Conservation (phyloP, 108 stramenopile genomes). For the Fistulifera pelliculosa region DNA sequence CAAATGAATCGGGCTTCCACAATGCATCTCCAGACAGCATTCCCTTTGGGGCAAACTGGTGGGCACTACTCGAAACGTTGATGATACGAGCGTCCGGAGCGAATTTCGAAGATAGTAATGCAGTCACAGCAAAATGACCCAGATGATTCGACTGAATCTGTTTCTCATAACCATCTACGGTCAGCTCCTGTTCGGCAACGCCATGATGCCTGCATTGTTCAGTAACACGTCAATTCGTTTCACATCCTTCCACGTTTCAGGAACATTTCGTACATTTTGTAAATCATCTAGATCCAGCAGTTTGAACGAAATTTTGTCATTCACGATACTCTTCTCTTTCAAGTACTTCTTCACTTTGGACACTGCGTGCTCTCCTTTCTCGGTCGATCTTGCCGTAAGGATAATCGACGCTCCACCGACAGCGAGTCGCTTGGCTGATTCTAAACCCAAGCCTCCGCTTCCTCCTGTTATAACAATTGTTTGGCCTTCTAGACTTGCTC, state of each 20-base stretch:
- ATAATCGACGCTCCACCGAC: conserved; percentile 74
- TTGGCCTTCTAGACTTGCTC: not conserved
- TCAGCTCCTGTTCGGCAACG: conserved; percentile 55
- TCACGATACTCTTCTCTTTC: conserved; percentile 12
- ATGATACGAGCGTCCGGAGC: conserved; percentile 41
- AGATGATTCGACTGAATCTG: conserved; percentile 81
- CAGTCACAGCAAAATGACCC: conserved; percentile 78
- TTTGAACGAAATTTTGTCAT: conserved; percentile 35
- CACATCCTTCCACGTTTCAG: conserved; percentile 20
- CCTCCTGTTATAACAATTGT: conserved; percentile 68
- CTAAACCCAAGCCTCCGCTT: conserved; percentile 69
- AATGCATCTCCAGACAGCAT: conserved; percentile 5
- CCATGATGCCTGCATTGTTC: conserved; percentile 91
- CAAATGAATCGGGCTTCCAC: conserved; percentile 44
- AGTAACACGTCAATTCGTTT: conserved; percentile 50
- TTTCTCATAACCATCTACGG: conserved; percentile 75
- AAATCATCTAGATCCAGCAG: conserved; percentile 57
- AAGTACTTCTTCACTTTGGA: conserved; percentile 40
- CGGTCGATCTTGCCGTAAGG: conserved; percentile 39
- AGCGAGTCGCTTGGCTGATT: conserved; percentile 68
- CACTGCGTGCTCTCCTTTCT: conserved; percentile 50
- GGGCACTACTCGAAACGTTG: conserved; percentile 60
- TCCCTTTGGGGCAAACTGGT: conserved; percentile 36
- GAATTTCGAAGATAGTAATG: conserved; percentile 41
- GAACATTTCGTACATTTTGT: conserved; percentile 48